Percentiles rank a stretch among this genome's conserved stretches.
Conservation (phyloP, 495 filamentous ascomycete species). For the Penicillium desertorum region DNA sequence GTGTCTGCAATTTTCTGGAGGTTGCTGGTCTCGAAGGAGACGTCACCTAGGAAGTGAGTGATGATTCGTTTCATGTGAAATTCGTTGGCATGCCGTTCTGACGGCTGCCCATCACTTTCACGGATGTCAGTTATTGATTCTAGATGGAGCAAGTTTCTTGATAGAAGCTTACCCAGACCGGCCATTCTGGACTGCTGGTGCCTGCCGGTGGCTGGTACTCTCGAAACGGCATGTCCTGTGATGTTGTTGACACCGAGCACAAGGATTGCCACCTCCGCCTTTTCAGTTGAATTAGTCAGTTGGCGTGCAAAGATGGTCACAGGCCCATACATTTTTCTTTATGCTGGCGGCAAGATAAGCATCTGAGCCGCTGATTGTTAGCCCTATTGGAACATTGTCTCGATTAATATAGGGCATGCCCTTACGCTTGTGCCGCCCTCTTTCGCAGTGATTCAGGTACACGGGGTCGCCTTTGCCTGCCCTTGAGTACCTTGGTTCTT, state of each 20-base stretch:
- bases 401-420: not conserved
- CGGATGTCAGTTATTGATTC: not conserved
- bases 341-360: slow-evolving; percentile 18
- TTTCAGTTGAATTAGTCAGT: not conserved
- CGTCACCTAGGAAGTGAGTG: slow-evolving; percentile 19
- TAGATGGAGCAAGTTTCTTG: not conserved
- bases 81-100: not conserved
- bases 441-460: slow-evolving; percentile 13
- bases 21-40: slow-evolving; percentile 14
- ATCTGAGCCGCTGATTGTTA: not conserved
- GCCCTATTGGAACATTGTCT: no score
- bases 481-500: slow-evolving; percentile 8
- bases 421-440: slow-evolving; percentile 13
- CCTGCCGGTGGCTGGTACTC: not conserved
- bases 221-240: slow-evolving; percentile 18
- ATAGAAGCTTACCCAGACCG: not conserved
- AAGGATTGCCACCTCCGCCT: slow-evolving; percentile 22
- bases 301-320: not conserved
- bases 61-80: slow-evolving; percentile 18
- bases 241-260: slow-evolving; percentile 19
- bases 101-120: not conserved
- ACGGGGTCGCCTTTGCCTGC: slow-evolving; percentile 12
- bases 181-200: not conserved
- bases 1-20: slow-evolving; percentile 13
- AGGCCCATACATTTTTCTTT: slow-evolving; percentile 18